A percentile compares a stretch with the other conserved stretches of the same genome.
phyloP scores from a whole-genome alignment of 1,139 yeast genomes.

The Pneumocystis wakefieldiae region DNA sequence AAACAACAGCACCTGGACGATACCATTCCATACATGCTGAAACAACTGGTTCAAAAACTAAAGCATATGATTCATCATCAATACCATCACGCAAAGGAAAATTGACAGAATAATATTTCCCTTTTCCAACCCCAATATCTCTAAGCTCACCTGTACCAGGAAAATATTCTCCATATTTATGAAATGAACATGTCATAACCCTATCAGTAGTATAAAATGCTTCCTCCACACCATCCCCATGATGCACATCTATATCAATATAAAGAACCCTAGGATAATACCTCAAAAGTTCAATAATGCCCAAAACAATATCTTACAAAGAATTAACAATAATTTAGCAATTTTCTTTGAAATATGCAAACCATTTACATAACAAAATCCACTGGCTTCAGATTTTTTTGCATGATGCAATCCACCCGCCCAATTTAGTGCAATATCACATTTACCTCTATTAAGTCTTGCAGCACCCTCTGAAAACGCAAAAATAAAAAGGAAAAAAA shows the following conservation, averaged over 20 bases:
- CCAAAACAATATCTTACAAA: slow-evolving; percentile 57
- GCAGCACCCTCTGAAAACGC: slow-evolving; percentile 63
- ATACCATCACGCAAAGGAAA: slow-evolving; percentile 88
- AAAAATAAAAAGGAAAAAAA: neutral
- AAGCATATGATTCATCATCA: slow-evolving; percentile 74
- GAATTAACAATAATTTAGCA: slow-evolving; percentile 13
- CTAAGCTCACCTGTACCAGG: slow-evolving; percentile 91
- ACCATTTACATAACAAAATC: slow-evolving; percentile 87
- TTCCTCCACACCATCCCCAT: slow-evolving; percentile 97
- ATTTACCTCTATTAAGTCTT: slow-evolving; percentile 75
- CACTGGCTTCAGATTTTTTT: slow-evolving; percentile 87
- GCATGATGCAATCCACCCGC: slow-evolving; percentile 91
- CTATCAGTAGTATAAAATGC: slow-evolving; percentile 93
- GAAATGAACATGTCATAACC: slow-evolving; percentile 95
- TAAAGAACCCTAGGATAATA: slow-evolving; percentile 92
- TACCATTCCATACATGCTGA: slow-evolving; percentile 77
- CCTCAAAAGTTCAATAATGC: slow-evolving; percentile 73
- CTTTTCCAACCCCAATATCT: slow-evolving; percentile 80
- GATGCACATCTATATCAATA: slow-evolving; percentile 92
- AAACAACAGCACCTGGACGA: slow-evolving; percentile 82
- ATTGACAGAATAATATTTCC: slow-evolving; percentile 72
- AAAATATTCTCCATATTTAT: slow-evolving; percentile 90
- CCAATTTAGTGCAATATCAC: slow-evolving; percentile 92
- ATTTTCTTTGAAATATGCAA: neutral
- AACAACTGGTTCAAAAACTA: slow-evolving; percentile 76